These are phyloP conservation scores for Citrus hindsii DNA, from an alignment of 345 rosid genomes.

Conservation along the genomic window DNA sequence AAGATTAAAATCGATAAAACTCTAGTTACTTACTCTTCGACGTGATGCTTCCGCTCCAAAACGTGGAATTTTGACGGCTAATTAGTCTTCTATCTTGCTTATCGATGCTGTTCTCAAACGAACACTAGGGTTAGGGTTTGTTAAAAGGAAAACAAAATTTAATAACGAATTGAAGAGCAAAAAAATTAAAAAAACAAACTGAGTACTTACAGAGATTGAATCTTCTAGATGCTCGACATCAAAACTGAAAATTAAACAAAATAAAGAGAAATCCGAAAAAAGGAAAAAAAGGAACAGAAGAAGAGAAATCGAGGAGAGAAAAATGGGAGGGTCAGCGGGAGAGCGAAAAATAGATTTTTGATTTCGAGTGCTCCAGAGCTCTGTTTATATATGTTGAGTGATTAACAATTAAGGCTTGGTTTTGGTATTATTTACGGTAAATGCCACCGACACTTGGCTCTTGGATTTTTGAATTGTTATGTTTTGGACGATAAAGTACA, in stretches of 20 bases:
- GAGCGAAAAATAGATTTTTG: not conserved
- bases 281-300: too few relatives aligned
- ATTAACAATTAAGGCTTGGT: not conserved
- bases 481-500: not conserved
- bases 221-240: not conserved
- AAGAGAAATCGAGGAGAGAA: not conserved
- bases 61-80: not conserved
- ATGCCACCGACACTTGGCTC: not conserved
- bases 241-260: not conserved
- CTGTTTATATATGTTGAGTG: not conserved
- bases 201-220: not conserved
- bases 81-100: not conserved
- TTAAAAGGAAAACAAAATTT: not conserved
- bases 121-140: conserved; percentile 3
- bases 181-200: not conserved
- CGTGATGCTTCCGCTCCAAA: not conserved
- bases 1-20: not conserved
- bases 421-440: not conserved
- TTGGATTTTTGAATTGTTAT: not conserved
- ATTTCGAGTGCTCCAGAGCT: not conserved
- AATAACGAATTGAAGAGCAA: not conserved
- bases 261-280: not conserved
- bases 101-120: not conserved
- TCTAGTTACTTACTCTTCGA: not conserved
- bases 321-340: not conserved